Conservation (phyloP, 768 basidiomycete species). For the Filobasidium floriforme region DNA sequence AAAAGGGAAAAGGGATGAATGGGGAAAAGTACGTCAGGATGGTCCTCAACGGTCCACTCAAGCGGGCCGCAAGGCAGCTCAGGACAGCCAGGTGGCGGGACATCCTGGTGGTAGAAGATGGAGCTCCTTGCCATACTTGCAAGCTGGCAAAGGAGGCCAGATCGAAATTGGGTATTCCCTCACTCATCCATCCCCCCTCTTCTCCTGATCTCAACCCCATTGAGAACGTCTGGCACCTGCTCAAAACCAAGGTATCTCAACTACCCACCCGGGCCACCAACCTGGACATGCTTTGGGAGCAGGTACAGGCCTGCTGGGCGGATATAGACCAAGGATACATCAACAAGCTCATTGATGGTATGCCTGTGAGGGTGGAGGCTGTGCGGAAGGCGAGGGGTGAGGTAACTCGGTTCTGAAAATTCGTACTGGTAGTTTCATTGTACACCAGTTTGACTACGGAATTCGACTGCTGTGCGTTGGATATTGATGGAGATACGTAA, state of each 20-base stretch:
- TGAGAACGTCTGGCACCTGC: too few species aligned
- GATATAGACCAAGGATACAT: background rate
- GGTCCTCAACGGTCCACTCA: background rate
- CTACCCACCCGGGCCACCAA: background rate
- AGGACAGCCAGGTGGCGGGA: too few species aligned
- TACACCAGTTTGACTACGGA: too few species aligned
- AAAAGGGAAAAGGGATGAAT: background rate
- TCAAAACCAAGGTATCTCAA: too few species aligned
- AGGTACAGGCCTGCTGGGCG: too few species aligned
- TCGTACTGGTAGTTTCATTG: too few species aligned
- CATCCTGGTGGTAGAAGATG: too few species aligned
- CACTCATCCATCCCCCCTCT: background rate
- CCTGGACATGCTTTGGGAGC: background rate
- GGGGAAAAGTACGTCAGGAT: background rate
- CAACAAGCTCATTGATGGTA: too few species aligned
- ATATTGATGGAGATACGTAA: too few species aligned
- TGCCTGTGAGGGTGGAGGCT: background rate
- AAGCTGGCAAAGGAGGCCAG: background rate
- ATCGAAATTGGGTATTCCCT: background rate
- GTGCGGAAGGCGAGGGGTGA: background rate
- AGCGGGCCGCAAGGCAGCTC: constrained; percentile 1
- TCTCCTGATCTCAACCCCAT: background rate
- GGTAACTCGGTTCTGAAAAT: constrained; percentile 3
- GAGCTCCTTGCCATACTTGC: too few species aligned
- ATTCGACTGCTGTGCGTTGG: too few species aligned